phyloP scores from a whole-genome alignment of 768 basidiomycete species.

The Tylopilus subfusipes region DNA sequence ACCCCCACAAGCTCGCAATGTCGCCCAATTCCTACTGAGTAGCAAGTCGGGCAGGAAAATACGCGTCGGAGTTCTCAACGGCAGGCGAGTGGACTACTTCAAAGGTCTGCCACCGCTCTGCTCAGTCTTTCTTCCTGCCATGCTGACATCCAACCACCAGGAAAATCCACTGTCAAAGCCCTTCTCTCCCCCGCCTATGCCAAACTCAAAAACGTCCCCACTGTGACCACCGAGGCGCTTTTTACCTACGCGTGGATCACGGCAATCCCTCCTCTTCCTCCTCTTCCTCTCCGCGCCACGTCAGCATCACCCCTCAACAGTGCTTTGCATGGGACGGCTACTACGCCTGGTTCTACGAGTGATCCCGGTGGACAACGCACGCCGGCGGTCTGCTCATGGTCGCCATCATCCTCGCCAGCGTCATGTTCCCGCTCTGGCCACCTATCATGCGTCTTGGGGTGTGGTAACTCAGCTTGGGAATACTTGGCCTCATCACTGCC shows the following conservation, averaged over 20 bases:
- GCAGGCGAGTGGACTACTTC: constrained; percentile 96
- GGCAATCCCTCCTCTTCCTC: constrained; percentile 49
- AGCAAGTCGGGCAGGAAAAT: constrained; percentile 85
- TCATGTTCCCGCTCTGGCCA: constrained; percentile 99
- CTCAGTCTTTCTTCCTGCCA: background rate
- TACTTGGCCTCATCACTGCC: constrained; percentile 82
- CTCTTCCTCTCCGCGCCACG: constrained; percentile 70
- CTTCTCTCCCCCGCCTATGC: constrained; percentile 89
- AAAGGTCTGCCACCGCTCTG: constrained; percentile 62
- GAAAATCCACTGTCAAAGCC: constrained; percentile 90
- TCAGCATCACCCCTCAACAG: constrained; percentile 70
- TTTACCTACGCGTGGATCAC: constrained; percentile 89
- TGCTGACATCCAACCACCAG: constrained; percentile 38
- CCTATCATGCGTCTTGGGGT: constrained; percentile 88
- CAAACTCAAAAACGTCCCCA: constrained; percentile 78
- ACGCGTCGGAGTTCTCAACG: constrained; percentile 85
- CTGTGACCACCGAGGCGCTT: constrained; percentile 77
- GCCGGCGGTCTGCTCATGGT: constrained; percentile 91
- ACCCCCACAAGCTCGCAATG: constrained; percentile 72
- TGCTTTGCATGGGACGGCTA: constrained; percentile 75
- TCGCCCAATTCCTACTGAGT: constrained; percentile 84
- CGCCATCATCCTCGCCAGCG: constrained; percentile 87
- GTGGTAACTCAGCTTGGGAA: constrained; percentile 89
- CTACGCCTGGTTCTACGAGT: constrained; percentile 97
- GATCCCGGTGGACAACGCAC: constrained; percentile 90